Percentiles rank a stretch among this genome's conserved stretches.
These are phyloP conservation scores for Eimeria acervulina DNA, from an alignment of 169 alveolate genomes.

Conservation along the genomic window DNA sequence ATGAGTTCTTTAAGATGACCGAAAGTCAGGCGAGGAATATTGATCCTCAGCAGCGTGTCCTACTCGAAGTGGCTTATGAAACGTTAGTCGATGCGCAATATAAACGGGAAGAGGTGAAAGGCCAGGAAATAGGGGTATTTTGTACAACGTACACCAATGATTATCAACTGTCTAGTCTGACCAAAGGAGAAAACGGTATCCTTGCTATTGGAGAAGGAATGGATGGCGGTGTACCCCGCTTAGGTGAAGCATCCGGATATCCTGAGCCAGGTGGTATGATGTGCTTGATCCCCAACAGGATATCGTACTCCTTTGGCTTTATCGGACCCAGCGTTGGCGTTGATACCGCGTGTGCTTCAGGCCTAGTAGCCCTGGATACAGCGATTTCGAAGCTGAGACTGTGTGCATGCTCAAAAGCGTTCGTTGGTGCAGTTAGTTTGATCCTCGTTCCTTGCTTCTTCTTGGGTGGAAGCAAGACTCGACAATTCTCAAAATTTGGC, in stretches of 20 bases:
- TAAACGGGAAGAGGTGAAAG: conserved; percentile 28
- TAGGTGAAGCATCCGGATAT: conserved; percentile 86
- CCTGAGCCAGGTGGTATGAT: conserved; percentile 86
- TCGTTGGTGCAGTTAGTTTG: conserved; percentile 81
- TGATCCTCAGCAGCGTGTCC: conserved; percentile 89
- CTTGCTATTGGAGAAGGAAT: conserved; percentile 81
- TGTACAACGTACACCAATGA: conserved; percentile 85
- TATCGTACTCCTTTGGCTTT: conserved; percentile 86
- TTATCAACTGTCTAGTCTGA: conserved; percentile 76
- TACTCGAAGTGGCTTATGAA: conserved; percentile 85
- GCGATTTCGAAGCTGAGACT: conserved; percentile 82
- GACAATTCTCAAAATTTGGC: conserved; percentile 88
- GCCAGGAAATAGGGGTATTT: conserved; percentile 85
- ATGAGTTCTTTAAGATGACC: conserved; percentile 83
- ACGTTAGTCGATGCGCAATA: conserved; percentile 72
- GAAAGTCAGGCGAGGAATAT: conserved; percentile 83
- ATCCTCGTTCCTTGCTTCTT: conserved; percentile 68
- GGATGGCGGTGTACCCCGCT: conserved; percentile 75
- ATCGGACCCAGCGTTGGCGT: conserved; percentile 87
- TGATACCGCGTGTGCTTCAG: conserved; percentile 90
- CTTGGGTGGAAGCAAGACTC: conserved; percentile 83
- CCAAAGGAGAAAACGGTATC: conserved; percentile 79
- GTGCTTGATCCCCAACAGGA: conserved; percentile 86
- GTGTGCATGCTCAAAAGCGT: conserved; percentile 64
- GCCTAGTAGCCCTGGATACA: conserved; percentile 87